Percentiles rank a stretch among this genome's conserved stretches.
Evolutionary conservation across 257 asterid genomes (phyloP).

Genomic region (Nicotiana sylvestris): DNA sequence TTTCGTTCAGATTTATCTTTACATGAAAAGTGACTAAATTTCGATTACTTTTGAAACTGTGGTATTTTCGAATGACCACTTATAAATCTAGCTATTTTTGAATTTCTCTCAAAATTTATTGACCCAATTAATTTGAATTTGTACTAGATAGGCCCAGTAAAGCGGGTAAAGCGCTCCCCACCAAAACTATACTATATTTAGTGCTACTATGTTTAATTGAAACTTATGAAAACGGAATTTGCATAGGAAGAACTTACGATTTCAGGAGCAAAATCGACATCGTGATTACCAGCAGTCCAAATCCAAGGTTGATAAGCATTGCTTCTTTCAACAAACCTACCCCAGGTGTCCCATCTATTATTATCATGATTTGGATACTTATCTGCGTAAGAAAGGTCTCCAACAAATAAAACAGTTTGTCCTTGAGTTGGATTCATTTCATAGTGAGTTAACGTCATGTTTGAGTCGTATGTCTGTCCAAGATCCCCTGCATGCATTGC

Average conservation of each 20-base stretch:
- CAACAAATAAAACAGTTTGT: slow-evolving; percentile 57
- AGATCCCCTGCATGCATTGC: slow-evolving; percentile 52
- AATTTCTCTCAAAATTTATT: no score
- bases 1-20: no score
- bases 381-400: slow-evolving; percentile 85
- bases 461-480: slow-evolving; percentile 78
- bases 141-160: no score
- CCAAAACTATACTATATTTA: no score
- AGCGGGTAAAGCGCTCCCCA: no score
- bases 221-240: no score
- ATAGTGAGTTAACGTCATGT: slow-evolving; percentile 61
- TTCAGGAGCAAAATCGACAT: slow-evolving; percentile 66
- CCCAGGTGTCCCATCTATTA: slow-evolving; percentile 63
- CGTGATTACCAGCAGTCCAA: slow-evolving; percentile 88
- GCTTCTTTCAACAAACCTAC: slow-evolving; percentile 38
- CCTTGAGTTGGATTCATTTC: slow-evolving; percentile 62
- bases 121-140: no score
- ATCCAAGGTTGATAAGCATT: slow-evolving; percentile 88
- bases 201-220: no score
- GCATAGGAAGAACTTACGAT: slow-evolving; percentile 35
- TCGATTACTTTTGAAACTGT: no score
- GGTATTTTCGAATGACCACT: no score
- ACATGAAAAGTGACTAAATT: no score
- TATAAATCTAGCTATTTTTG: no score
- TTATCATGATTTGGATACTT: slow-evolving; percentile 59